phyloP scores from a whole-genome alignment of 73 alveolate genomes.

The Breviolum minutum region DNA sequence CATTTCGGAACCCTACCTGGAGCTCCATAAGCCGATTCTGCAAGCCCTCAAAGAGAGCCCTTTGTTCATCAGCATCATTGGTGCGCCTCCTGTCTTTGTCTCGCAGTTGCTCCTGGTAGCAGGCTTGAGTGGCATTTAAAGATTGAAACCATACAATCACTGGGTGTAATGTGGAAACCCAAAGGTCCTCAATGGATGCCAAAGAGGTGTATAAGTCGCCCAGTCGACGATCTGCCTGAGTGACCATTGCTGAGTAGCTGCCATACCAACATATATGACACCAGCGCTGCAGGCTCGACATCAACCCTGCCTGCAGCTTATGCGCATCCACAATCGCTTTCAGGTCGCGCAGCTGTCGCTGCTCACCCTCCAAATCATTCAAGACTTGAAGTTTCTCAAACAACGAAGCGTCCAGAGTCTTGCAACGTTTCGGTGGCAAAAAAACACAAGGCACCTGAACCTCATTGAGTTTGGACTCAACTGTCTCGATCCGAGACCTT shows the following conservation, averaged over 20 bases:
- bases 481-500: constrained; percentile 34
- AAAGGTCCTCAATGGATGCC: constrained; percentile 7
- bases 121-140: too few relatives aligned
- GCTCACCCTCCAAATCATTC: constrained; percentile 19
- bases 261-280: not conserved
- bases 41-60: not conserved
- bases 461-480: constrained; percentile 31
- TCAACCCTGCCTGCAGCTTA: constrained; percentile 11
- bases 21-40: not conserved
- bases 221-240: constrained; percentile 28
- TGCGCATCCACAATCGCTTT: constrained; percentile 38
- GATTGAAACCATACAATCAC: too few relatives aligned
- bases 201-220: constrained; percentile 12
- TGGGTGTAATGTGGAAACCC: too few relatives aligned
- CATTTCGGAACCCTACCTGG: not conserved
- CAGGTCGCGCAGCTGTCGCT: constrained; percentile 28
- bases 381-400: too few relatives aligned
- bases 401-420: not conserved
- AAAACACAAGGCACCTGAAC: not conserved
- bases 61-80: not conserved
- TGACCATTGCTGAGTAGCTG: not conserved
- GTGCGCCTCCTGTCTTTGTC: constrained; percentile 21
- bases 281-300: not conserved
- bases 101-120: constrained; percentile 15
- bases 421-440: too few relatives aligned